Evolutionary conservation across 1,284 basidiomycete genomes (phyloP).

Genomic region (Ganoderma leucocontextum): DNA sequence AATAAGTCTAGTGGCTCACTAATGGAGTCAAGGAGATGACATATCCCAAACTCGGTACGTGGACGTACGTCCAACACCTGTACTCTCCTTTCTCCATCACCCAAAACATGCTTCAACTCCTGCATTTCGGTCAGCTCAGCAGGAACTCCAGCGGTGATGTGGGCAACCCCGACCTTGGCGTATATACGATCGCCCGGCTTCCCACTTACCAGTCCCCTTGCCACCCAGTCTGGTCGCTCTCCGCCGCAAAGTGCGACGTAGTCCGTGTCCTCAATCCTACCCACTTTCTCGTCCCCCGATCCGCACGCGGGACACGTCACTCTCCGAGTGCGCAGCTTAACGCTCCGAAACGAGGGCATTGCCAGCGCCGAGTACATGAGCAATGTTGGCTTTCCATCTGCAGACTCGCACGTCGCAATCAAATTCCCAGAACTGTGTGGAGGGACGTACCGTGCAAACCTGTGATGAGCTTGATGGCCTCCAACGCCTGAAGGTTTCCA

Average conservation of each 20-base stretch:
- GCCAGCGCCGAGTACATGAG: slow-evolving; percentile 80
- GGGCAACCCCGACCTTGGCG: slow-evolving; percentile 49
- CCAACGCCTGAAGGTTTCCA: slow-evolving; percentile 91
- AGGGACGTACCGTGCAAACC: slow-evolving; percentile 70
- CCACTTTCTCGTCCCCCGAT: slow-evolving; percentile 50
- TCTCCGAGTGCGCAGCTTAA: slow-evolving; percentile 80
- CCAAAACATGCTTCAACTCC: slow-evolving; percentile 55
- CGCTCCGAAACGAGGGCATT: slow-evolving; percentile 78
- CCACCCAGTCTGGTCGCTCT: slow-evolving; percentile 67
- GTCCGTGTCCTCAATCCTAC: slow-evolving; percentile 62
- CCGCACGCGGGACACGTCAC: slow-evolving; percentile 72
- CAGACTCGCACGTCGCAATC: background rate
- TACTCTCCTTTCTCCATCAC: slow-evolving; percentile 38
- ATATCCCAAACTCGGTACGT: slow-evolving; percentile 87
- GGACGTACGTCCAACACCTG: slow-evolving; percentile 87
- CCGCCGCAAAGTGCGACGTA: slow-evolving; percentile 87
- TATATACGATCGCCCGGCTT: slow-evolving; percentile 54
- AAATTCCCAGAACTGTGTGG: background rate
- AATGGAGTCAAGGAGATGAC: slow-evolving; percentile 75
- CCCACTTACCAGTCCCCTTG: slow-evolving; percentile 53
- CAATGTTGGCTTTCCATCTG: slow-evolving; percentile 69
- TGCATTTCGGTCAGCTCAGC: slow-evolving; percentile 24
- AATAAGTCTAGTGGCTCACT: slow-evolving; percentile 59
- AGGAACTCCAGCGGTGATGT: background rate
- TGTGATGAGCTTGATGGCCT: slow-evolving; percentile 85